Conservation (phyloP, 2,329 filamentous ascomycete species). For the Raffaelea ambrosiae region DNA sequence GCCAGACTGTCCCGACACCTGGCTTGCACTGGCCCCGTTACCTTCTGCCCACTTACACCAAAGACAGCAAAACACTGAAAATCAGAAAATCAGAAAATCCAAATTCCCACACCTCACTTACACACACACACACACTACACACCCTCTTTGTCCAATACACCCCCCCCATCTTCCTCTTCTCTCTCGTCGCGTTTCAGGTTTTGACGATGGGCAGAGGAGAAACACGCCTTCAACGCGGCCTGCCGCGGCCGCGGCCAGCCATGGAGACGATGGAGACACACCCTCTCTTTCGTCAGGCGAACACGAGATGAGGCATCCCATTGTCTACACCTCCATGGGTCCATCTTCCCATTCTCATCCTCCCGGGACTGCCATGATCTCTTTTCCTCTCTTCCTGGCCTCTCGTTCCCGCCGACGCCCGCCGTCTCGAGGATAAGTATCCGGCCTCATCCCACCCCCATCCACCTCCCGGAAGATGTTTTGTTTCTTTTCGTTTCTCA, state of each 20-base stretch:
- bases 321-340: too few species aligned
- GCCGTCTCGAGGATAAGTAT: slow-evolving; percentile 13
- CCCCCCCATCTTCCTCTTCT: too few species aligned
- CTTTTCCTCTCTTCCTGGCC: slow-evolving; percentile 4
- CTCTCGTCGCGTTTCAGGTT: not conserved
- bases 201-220: not conserved
- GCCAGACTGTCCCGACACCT: too few species aligned
- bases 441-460: slow-evolving; percentile 5
- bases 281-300: not conserved
- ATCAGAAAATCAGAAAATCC: too few species aligned
- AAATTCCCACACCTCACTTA: too few species aligned
- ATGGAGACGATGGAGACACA: not conserved
- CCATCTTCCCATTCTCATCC: too few species aligned
- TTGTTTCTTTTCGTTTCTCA: not conserved
- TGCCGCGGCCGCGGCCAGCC: not conserved
- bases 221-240: not conserved
- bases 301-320: too few species aligned
- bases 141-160: too few species aligned
- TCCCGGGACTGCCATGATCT: not conserved
- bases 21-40: too few species aligned
- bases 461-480: not conserved
- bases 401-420: slow-evolving; percentile 9
- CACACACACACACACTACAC: too few species aligned
- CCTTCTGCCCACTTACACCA: too few species aligned
- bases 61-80: too few species aligned